Conservation (phyloP, 2,329 filamentous ascomycete genomes). For the Phialophora verrucosa region DNA sequence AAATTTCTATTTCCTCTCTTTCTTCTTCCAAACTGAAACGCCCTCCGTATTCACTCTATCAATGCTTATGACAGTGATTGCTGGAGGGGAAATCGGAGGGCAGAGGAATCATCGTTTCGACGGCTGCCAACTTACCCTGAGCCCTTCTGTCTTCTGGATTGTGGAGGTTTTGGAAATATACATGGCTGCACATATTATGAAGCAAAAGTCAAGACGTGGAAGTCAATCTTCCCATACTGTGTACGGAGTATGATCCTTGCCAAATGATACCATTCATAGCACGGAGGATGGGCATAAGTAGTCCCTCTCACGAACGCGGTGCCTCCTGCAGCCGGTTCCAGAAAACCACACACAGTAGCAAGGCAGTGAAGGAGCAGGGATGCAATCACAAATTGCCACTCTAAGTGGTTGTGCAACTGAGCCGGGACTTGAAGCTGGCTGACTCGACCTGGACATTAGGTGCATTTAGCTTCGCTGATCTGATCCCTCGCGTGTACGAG, state of each 20-base stretch:
- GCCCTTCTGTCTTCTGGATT: slow-evolving; percentile 46
- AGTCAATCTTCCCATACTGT: neutral
- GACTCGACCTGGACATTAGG: neutral
- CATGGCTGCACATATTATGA: slow-evolving; percentile 49
- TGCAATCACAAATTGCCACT: slow-evolving; percentile 4
- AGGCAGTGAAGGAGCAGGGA: neutral
- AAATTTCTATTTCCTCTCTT: slow-evolving; percentile 41
- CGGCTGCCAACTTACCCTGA: slow-evolving; percentile 54
- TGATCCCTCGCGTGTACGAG: neutral
- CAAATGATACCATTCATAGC: neutral
- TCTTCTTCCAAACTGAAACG: slow-evolving; percentile 49
- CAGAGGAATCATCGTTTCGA: slow-evolving; percentile 44
- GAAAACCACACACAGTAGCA: neutral
- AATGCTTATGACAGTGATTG: slow-evolving; percentile 44
- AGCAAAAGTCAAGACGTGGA: neutral
- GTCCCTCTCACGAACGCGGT: neutral
- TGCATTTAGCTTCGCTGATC: neutral
- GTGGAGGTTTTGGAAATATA: slow-evolving; percentile 55
- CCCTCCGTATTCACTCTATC: slow-evolving; percentile 57
- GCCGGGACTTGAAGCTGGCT: neutral
- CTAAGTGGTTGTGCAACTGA: neutral
- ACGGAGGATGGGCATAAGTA: neutral
- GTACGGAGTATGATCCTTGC: neutral
- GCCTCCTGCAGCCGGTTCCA: neutral
- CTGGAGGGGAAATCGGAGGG: slow-evolving; percentile 56